phyloP scores from a whole-genome alignment of 2,329 filamentous ascomycete species.

The Knufia fluminis region DNA sequence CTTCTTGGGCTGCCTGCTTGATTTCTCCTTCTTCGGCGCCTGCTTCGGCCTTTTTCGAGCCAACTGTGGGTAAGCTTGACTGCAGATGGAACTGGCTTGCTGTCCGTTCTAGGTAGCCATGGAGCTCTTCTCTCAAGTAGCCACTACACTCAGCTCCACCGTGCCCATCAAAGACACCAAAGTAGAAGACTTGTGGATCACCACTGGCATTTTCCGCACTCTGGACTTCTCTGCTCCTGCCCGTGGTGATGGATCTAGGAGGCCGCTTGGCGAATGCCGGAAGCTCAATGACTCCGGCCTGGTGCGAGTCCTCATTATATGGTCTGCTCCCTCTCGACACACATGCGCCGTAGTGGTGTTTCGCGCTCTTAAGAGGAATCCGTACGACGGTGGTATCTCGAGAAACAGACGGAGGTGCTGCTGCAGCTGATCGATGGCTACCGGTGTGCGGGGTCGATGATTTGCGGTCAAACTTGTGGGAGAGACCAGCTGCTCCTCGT shows the following conservation, averaged over 20 bases:
- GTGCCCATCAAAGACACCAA: slow-evolving; percentile 92
- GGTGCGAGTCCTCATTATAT: slow-evolving; percentile 89
- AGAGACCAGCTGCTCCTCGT: slow-evolving; percentile 51
- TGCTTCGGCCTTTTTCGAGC: slow-evolving; percentile 10
- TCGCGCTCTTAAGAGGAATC: slow-evolving; percentile 84
- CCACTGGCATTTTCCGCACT: slow-evolving; percentile 65
- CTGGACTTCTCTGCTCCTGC: slow-evolving; percentile 33
- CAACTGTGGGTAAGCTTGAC: slow-evolving; percentile 56
- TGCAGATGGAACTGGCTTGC: slow-evolving; percentile 66
- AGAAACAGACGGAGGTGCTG: slow-evolving; percentile 48
- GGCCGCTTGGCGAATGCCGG: slow-evolving; percentile 83
- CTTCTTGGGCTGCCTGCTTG: slow-evolving; percentile 13
- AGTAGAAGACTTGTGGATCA: slow-evolving; percentile 96
- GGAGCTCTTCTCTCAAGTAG: slow-evolving; percentile 74
- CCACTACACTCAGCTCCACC: slow-evolving; percentile 81
- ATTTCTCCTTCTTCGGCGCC: slow-evolving; percentile 11
- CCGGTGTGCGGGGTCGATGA: slow-evolving; percentile 69
- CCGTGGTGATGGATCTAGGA: slow-evolving; percentile 52
- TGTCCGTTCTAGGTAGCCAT: slow-evolving; percentile 78
- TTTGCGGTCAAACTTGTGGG: slow-evolving; percentile 78
- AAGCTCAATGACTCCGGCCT: slow-evolving; percentile 86
- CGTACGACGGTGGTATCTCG: slow-evolving; percentile 87
- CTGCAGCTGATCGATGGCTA: slow-evolving; percentile 45
- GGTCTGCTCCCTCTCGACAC: slow-evolving; percentile 71
- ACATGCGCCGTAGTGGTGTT: slow-evolving; percentile 85